Conservation (phyloP, 1,139 yeast genomes). For the Saccharomycopsis hybrid region DNA sequence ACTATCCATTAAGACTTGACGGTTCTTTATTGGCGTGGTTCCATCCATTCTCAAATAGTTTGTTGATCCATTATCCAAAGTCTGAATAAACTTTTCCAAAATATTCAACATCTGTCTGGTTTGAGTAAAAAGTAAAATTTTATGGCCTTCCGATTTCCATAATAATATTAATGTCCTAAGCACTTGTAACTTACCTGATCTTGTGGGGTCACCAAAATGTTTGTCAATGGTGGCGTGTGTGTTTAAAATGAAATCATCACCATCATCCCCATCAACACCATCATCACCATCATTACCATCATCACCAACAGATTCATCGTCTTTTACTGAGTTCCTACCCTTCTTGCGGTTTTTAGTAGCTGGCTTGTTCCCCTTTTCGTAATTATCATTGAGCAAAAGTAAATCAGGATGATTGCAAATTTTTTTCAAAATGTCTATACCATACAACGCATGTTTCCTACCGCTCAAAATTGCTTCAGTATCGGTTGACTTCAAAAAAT, state of each 20-base stretch:
- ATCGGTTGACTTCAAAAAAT: conserved; percentile 39
- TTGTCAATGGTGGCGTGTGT: conserved; percentile 26
- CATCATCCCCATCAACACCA: conserved; percentile 27
- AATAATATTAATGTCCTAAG: conserved; percentile 64
- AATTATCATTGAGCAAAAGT: conserved; percentile 29
- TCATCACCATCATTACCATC: too few species aligned
- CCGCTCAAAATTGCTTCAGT: conserved; percentile 59
- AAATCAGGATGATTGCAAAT: conserved; percentile 96
- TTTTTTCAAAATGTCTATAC: conserved; percentile 83
- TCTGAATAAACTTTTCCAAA: conserved; percentile 53
- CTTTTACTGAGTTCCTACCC: too few species aligned
- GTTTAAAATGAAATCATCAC: conserved; percentile 21
- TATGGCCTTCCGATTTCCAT: conserved; percentile 76
- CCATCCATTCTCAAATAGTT: conserved; percentile 90
- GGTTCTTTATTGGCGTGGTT: conserved; percentile 65
- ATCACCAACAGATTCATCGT: too few species aligned
- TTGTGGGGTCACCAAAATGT: conserved; percentile 55
- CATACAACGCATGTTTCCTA: conserved; percentile 73
- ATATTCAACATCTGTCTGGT: conserved; percentile 93
- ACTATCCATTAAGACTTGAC: conserved; percentile 75
- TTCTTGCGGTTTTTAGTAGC: too few species aligned
- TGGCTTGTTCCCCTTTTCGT: neutral
- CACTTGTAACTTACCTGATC: conserved; percentile 91
- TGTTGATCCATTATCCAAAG: conserved; percentile 30
- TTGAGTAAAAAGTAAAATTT: conserved; percentile 80